Conservation (phyloP, 768 basidiomycete genomes). For the Butyriboletus loyo region DNA sequence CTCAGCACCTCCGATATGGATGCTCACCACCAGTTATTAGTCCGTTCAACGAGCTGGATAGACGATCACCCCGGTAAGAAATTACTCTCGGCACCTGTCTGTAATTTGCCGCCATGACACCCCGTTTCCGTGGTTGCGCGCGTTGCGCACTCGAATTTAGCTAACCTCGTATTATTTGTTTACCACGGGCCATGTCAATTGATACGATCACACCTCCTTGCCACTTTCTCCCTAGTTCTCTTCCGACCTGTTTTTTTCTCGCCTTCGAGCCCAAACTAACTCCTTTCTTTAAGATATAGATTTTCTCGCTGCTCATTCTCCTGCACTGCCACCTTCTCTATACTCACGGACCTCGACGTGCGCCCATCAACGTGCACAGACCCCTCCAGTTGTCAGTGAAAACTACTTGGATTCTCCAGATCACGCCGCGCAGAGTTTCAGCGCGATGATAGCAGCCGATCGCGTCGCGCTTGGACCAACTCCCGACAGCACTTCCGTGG, state of each 20-base stretch:
- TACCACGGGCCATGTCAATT: slow-evolving; percentile 21
- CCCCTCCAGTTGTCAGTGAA: slow-evolving; percentile 30
- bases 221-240: not conserved
- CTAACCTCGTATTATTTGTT: slow-evolving; percentile 15
- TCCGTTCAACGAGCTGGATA: slow-evolving; percentile 27
- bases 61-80: slow-evolving; percentile 25
- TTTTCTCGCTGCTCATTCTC: slow-evolving; percentile 29
- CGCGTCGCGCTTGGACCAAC: slow-evolving; percentile 5
- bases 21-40: slow-evolving; percentile 16
- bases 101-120: slow-evolving; percentile 7
- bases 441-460: slow-evolving; percentile 21
- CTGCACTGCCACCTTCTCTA: slow-evolving; percentile 33
- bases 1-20: slow-evolving; percentile 29
- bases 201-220: slow-evolving; percentile 13
- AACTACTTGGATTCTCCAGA: slow-evolving; percentile 27
- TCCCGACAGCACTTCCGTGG: slow-evolving; percentile 17
- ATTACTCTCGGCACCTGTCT: slow-evolving; percentile 2
- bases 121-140: slow-evolving; percentile 15
- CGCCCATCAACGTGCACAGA: slow-evolving; percentile 40
- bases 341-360: slow-evolving; percentile 30
- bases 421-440: slow-evolving; percentile 14
- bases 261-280: slow-evolving; percentile 16
- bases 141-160: slow-evolving; percentile 4
- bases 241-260: slow-evolving; percentile 19
- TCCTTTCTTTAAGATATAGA: slow-evolving; percentile 22